Evolutionary conservation across 2,329 filamentous ascomycete genomes (phyloP).

Genomic region (Coleophoma cylindrospora): DNA sequence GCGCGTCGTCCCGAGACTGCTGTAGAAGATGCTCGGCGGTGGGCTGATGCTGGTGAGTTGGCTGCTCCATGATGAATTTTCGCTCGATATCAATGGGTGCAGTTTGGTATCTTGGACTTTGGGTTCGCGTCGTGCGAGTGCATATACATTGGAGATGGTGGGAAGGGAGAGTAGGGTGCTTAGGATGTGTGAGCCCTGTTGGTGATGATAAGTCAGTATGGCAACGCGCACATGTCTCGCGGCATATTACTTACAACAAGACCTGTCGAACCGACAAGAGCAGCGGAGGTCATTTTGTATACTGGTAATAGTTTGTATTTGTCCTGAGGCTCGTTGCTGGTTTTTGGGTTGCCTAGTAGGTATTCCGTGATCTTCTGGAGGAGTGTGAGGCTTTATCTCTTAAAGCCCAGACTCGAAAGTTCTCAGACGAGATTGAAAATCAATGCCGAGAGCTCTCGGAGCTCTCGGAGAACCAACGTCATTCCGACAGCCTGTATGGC

Average conservation of each 20-base stretch:
- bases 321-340: not conserved
- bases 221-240: not conserved
- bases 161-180: constrained; percentile 51
- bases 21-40: constrained; percentile 63
- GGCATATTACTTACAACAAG: constrained; percentile 36
- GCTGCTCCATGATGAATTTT: constrained; percentile 64
- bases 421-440: too few relatives aligned
- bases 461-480: too few relatives aligned
- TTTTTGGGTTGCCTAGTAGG: too few relatives aligned
- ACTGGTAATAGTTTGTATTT: not conserved
- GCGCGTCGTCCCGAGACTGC: constrained; percentile 75
- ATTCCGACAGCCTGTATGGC: too few relatives aligned
- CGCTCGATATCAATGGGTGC: constrained; percentile 58
- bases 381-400: too few relatives aligned
- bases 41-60: constrained; percentile 51
- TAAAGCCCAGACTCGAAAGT: too few relatives aligned
- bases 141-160: constrained; percentile 43
- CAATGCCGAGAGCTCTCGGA: too few relatives aligned
- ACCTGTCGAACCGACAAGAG: constrained; percentile 39
- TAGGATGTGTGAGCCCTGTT: constrained; percentile 67
- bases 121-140: constrained; percentile 63
- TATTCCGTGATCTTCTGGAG: too few relatives aligned
- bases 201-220: constrained; percentile 1
- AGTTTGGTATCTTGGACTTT: constrained; percentile 49
- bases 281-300: constrained; percentile 35